Conservation (phyloP, 805 yeast species). For the Teunomyces pallodes region DNA sequence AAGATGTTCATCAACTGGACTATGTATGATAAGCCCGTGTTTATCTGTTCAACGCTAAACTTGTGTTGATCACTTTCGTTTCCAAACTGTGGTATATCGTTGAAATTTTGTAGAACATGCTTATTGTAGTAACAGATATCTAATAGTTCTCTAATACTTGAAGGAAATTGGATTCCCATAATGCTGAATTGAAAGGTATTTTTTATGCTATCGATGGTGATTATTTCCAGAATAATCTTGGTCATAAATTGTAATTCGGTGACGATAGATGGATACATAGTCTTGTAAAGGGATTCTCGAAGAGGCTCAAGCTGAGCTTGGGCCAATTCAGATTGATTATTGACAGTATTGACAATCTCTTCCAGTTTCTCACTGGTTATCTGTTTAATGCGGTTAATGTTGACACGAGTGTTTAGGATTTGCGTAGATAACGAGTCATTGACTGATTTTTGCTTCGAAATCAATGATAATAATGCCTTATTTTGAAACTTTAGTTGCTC, state of each 20-base stretch:
- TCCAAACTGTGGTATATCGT: neutral
- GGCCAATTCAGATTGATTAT: conserved; percentile 23
- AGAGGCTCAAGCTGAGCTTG: conserved; percentile 28
- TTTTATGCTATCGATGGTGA: conserved; percentile 25
- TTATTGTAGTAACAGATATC: conserved; percentile 26
- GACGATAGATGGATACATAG: conserved; percentile 22
- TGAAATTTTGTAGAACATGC: conserved; percentile 1
- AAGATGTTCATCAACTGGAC: conserved; percentile 24
- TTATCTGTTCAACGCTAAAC: conserved; percentile 22
- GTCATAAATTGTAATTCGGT: conserved; percentile 13
- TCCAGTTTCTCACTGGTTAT: conserved; percentile 15
- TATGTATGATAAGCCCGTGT: conserved; percentile 32
- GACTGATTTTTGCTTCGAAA: conserved; percentile 16
- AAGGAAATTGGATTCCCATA: conserved; percentile 36
- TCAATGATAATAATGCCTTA: conserved; percentile 12
- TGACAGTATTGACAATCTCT: conserved; percentile 12
- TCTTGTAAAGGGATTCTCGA: conserved; percentile 17
- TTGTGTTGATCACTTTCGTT: conserved; percentile 10
- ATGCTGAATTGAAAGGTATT: conserved; percentile 26
- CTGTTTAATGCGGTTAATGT: conserved; percentile 16
- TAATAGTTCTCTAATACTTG: conserved; percentile 27
- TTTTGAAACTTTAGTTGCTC: conserved; percentile 7
- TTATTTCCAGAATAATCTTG: conserved; percentile 19
- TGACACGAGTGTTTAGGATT: conserved; percentile 19
- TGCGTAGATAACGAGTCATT: conserved; percentile 25